Evolutionary conservation across 345 rosid genomes (phyloP).

Genomic region (Rhizophora mangle): DNA sequence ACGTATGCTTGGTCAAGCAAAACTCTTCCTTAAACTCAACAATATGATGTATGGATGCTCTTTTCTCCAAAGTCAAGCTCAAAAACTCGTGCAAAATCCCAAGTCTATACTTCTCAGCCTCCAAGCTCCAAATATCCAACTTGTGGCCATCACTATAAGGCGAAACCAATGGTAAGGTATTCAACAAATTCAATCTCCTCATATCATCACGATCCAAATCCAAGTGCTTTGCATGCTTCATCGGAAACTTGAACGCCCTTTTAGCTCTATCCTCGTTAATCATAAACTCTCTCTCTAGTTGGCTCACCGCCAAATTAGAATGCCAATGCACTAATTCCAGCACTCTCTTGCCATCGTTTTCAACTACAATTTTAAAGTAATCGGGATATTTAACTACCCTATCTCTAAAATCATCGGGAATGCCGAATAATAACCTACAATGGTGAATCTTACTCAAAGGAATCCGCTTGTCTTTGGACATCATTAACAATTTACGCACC

Average conservation of each 20-base stretch:
- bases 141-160: slow-evolving; percentile 73
- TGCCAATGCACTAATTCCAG: slow-evolving; percentile 84
- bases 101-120: slow-evolving; percentile 85
- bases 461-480: slow-evolving; percentile 65
- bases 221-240: slow-evolving; percentile 67
- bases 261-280: slow-evolving; percentile 58
- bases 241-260: slow-evolving; percentile 60
- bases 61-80: slow-evolving; percentile 85
- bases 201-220: slow-evolving; percentile 49
- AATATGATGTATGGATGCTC: slow-evolving; percentile 82
- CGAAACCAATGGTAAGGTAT: slow-evolving; percentile 73
- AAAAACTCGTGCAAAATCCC: slow-evolving; percentile 83
- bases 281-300: slow-evolving; percentile 57
- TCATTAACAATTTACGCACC: slow-evolving; percentile 72
- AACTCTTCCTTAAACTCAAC: slow-evolving; percentile 92
- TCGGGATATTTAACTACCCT: slow-evolving; percentile 64
- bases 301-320: slow-evolving; percentile 56
- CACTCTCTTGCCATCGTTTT: slow-evolving; percentile 58
- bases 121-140: slow-evolving; percentile 66
- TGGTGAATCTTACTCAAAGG: slow-evolving; percentile 73
- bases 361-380: slow-evolving; percentile 48
- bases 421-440: slow-evolving; percentile 64
- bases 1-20: slow-evolving; percentile 78
- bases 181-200: slow-evolving; percentile 53
- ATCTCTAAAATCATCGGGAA: slow-evolving; percentile 87